A percentile compares a stretch with the other conserved stretches of the same genome.
Evolutionary conservation across 257 asterid species (phyloP).

Genomic region (Jasminum sambac): DNA sequence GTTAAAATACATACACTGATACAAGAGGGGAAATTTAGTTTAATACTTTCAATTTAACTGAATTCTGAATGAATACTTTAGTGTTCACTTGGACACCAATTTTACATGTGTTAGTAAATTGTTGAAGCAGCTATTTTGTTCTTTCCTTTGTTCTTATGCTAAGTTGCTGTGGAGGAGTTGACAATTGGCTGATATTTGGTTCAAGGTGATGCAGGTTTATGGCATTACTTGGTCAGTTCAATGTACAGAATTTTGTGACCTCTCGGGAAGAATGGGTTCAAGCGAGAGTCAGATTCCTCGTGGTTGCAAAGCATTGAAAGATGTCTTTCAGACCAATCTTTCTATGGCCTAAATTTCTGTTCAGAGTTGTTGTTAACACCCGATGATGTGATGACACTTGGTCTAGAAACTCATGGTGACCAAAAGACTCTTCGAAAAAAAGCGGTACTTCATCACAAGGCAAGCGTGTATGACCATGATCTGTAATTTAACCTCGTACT

Average conservation of each 20-base stretch:
- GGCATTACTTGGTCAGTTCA: slow-evolving; percentile 64
- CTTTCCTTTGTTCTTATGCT: not conserved
- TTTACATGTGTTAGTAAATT: not conserved
- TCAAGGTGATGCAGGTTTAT: slow-evolving; percentile 53
- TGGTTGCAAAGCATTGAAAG: slow-evolving; percentile 43
- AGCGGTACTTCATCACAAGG: slow-evolving; percentile 86
- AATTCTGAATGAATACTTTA: not conserved
- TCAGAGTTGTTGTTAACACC: slow-evolving; percentile 71
- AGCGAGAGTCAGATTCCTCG: slow-evolving; percentile 36
- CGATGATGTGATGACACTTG: slow-evolving; percentile 50
- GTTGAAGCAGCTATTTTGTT: not conserved
- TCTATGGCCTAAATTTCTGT: slow-evolving; percentile 62
- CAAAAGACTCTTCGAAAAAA: slow-evolving; percentile 47
- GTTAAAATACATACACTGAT: too few relatives aligned
- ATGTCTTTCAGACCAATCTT: slow-evolving; percentile 47
- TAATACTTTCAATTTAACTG: not conserved
- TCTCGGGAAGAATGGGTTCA: slow-evolving; percentile 31
- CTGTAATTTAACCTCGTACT: slow-evolving; percentile 5
- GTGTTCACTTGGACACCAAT: not conserved
- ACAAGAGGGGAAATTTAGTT: not conserved
- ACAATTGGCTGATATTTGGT: slow-evolving; percentile 5
- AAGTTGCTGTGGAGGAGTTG: not conserved
- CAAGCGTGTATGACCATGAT: slow-evolving; percentile 48
- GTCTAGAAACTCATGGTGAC: slow-evolving; percentile 50
- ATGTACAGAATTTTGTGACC: slow-evolving; percentile 61